Evolutionary conservation across 1,284 basidiomycete species (phyloP).

Genomic region (Microbotryum lychnidis-dioicae): DNA sequence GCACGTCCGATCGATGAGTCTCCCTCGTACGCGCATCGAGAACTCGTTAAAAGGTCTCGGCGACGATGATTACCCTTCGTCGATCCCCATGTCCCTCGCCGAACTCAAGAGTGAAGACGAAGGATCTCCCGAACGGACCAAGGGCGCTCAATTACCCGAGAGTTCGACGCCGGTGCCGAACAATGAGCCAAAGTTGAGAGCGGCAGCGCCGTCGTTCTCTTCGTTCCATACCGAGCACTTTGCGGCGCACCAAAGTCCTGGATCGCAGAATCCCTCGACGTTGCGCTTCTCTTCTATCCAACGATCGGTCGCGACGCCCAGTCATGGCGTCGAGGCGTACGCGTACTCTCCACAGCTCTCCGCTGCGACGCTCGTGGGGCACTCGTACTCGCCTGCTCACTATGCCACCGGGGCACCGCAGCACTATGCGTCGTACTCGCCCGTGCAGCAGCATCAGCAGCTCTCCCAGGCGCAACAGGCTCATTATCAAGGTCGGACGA

Average conservation of each 20-base stretch:
- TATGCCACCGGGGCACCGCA: neutral
- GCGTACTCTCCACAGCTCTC: constrained; percentile 12
- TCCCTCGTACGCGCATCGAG: constrained; percentile 10
- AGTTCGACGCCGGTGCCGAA: neutral
- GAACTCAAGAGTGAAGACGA: constrained; percentile 30
- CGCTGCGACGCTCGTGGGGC: neutral
- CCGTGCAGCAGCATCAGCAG: neutral
- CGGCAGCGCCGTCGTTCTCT: constrained; percentile 27
- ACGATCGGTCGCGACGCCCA: neutral
- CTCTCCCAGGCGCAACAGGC: neutral
- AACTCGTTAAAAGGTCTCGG: constrained; percentile 29
- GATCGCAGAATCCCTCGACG: neutral
- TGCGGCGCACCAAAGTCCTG: constrained; percentile 10
- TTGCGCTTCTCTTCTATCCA: neutral
- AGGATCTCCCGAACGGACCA: constrained; percentile 15
- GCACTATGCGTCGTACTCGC: constrained; percentile 1
- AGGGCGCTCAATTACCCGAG: neutral
- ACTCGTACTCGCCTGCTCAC: constrained; percentile 15
- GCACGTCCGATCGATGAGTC: constrained; percentile 18
- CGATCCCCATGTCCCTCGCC: constrained; percentile 27
- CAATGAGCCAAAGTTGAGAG: constrained; percentile 24
- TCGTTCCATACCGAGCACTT: constrained; percentile 24
- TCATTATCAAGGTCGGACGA: neutral
- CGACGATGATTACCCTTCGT: constrained; percentile 24
- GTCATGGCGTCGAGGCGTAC: constrained; percentile 9